Percentiles rank a stretch among this genome's conserved stretches.
phyloP scores from a whole-genome alignment of 1,284 basidiomycete species.

The Sporisorium reilianum region DNA sequence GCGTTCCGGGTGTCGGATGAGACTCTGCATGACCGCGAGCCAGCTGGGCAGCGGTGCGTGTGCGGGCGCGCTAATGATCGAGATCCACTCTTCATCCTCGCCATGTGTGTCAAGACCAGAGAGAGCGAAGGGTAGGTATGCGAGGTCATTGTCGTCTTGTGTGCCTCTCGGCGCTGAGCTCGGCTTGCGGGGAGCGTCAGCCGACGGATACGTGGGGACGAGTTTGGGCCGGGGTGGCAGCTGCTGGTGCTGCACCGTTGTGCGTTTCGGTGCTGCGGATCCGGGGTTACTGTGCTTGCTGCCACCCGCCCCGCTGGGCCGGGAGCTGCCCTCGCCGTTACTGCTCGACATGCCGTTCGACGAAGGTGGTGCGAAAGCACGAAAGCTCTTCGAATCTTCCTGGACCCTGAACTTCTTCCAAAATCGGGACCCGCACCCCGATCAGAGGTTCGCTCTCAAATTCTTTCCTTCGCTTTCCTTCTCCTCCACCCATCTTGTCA shows the following conservation, averaged over 20 bases:
- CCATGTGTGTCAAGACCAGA: conserved; percentile 8
- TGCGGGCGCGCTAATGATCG: conserved; percentile 43
- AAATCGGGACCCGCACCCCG: background rate
- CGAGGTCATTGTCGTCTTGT: background rate
- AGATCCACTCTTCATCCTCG: conserved; percentile 16
- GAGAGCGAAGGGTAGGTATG: conserved; percentile 8
- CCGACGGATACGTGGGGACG: conserved; percentile 28
- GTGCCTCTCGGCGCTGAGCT: background rate
- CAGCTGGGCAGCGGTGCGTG: conserved; percentile 48
- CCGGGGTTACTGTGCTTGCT: background rate
- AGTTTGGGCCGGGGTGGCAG: conserved; percentile 42
- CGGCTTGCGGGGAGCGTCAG: conserved; percentile 3
- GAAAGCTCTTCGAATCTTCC: conserved; percentile 6
- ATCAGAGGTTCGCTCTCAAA: background rate
- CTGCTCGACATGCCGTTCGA: conserved; percentile 17
- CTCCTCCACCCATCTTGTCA: background rate
- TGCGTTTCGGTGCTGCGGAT: conserved; percentile 5
- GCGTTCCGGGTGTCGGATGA: conserved; percentile 63
- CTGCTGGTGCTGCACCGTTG: conserved; percentile 35
- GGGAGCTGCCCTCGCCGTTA: conserved; percentile 19
- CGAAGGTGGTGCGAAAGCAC: background rate
- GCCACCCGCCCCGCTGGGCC: background rate
- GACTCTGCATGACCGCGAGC: conserved; percentile 51
- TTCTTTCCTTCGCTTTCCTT: conserved; percentile 8
- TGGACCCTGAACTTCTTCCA: conserved; percentile 23